Percentiles rank a stretch among this genome's conserved stretches.
These are phyloP conservation scores for Globisporangium megalacanthum DNA, from an alignment of 352 stramenopile species.

Conservation along the genomic window DNA sequence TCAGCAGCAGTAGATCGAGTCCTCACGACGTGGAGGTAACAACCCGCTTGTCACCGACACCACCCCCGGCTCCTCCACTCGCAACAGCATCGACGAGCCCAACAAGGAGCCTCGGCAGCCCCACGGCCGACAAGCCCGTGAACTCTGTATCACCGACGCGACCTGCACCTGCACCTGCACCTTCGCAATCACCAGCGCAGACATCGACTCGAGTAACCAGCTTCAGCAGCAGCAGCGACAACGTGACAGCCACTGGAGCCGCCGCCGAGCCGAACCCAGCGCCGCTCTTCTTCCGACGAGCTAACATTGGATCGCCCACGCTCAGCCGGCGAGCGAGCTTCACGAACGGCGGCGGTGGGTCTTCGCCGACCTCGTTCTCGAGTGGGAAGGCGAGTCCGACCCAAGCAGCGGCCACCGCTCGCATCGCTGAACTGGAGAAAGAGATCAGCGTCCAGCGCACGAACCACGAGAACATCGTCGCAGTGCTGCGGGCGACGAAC, in stretches of 20 bases:
- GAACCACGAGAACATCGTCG: constrained; percentile 68
- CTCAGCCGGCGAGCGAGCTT: constrained; percentile 30
- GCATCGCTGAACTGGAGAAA: constrained; percentile 50
- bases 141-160: no score
- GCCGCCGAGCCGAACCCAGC: constrained; percentile 6
- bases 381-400: constrained; percentile 4
- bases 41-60: background rate
- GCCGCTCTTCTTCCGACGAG: constrained; percentile 36
- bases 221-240: constrained; percentile 1
- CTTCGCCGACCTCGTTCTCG: background rate
- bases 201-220: constrained; percentile 1
- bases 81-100: no score
- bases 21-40: background rate
- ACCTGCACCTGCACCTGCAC: background rate
- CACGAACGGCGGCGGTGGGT: constrained; percentile 6
- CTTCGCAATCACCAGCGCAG: background rate
- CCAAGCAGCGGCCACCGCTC: constrained; percentile 10
- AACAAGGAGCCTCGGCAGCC: no score
- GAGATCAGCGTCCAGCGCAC: constrained; percentile 57
- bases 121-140: no score
- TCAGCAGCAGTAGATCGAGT: background rate
- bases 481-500: constrained; percentile 59
- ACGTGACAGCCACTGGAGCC: constrained; percentile 9
- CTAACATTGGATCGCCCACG: constrained; percentile 25
- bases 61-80: background rate